Evolutionary conservation across 164 flowering plant species (phyloP), one percentile per base, ranked within the genome.

Genomic region (Aristolochia contorta): DNA sequence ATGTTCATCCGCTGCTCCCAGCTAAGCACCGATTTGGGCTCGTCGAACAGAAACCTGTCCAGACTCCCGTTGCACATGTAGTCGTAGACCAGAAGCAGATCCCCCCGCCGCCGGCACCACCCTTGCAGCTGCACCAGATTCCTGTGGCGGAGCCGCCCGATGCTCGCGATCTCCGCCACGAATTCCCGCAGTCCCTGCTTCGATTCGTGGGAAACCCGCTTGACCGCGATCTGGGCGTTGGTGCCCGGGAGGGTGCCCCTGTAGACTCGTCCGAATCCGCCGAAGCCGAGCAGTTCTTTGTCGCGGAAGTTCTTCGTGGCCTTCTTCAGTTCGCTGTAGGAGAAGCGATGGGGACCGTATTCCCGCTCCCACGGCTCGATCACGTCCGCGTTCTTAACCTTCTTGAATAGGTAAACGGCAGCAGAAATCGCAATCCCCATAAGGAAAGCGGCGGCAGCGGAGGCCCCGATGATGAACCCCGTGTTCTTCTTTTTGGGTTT

Each of bases 21-120:
- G 18, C 47, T 69, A 5, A 84, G 69, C 12, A 67, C 57, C 30
- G 18, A 8, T 23, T 70, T 65, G 4, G 85, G 79, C 49, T 78
- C 69, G 16, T 78, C 82, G 53, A 79, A 84, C 23, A 84, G 49
- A 70, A 33, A 67, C 47, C 52, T 78, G 43, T 84, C 85, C 43
- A 84, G 67, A 77, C 90, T 84, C 2, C 86, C 85, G 52, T 84
- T 84, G 9, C 74, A 64, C 90, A 84, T 82, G 64, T 54, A 84
- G 41, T 84, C 87, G 25, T 84, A 82, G 9, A 84, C 87, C 7
- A 84, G 79, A 20, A 84, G 74, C 18, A 63, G 65, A 21, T 63
- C 65, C 9, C 65, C 52, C 18, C 53, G 49, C 15, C 59, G 58
- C 37, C 65, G 47, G 43, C 65, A 63, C 59, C 59, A 63, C 3